phyloP scores from a whole-genome alignment of 2,329 filamentous ascomycete species.

The Claviceps sp. region DNA sequence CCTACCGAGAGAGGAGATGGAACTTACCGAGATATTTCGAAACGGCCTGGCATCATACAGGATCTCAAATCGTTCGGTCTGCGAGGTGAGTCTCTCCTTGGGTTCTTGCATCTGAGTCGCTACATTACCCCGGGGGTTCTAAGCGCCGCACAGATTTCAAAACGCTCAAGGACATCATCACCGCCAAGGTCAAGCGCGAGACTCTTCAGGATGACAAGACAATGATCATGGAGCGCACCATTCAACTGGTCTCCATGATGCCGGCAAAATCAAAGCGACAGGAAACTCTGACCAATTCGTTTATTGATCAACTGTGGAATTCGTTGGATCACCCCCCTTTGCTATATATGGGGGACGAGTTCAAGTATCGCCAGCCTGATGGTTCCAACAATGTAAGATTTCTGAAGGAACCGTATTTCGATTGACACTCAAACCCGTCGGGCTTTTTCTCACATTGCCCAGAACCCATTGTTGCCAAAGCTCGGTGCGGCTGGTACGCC shows the following conservation, averaged over 20 bases:
- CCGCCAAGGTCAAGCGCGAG: slow-evolving; percentile 48
- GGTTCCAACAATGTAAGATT: slow-evolving; percentile 49
- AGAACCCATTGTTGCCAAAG: slow-evolving; percentile 52
- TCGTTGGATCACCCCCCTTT: slow-evolving; percentile 60
- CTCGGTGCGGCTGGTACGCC: slow-evolving; percentile 54
- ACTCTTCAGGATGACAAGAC: slow-evolving; percentile 59
- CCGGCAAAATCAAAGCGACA: slow-evolving; percentile 48
- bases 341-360: slow-evolving; percentile 48
- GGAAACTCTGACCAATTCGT: slow-evolving; percentile 48
- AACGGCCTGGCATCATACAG: slow-evolving; percentile 35
- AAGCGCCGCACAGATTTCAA: slow-evolving; percentile 34
- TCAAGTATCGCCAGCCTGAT: slow-evolving; percentile 54
- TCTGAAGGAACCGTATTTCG: neutral
- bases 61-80: slow-evolving; percentile 44
- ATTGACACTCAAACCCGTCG: slow-evolving; percentile 14
- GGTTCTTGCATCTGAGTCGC: neutral
- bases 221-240: slow-evolving; percentile 62
- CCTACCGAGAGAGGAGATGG: slow-evolving; percentile 51
- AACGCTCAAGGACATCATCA: slow-evolving; percentile 48
- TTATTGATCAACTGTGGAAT: slow-evolving; percentile 58
- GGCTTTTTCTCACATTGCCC: slow-evolving; percentile 6
- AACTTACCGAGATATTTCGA: slow-evolving; percentile 36
- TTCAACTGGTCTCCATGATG: slow-evolving; percentile 54
- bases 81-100: slow-evolving; percentile 22
- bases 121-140: neutral